Evolutionary conservation across 371 early-diverging fungal genomes (phyloP).

Genomic region (Mortierella sp.): DNA sequence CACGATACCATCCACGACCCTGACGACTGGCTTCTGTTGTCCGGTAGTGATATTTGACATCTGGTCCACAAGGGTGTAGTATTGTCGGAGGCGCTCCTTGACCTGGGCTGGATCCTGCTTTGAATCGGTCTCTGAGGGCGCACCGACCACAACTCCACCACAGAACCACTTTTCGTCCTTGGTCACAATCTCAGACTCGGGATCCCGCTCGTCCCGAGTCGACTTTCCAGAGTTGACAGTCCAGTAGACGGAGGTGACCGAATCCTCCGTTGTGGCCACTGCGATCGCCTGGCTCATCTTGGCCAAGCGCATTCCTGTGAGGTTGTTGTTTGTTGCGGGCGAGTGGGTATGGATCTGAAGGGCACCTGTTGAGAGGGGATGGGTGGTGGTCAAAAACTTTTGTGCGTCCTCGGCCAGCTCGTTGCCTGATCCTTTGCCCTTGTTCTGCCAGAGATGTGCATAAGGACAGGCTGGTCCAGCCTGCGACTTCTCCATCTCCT

Average conservation of each 20-base stretch:
- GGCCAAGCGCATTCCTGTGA: conserved; percentile 36
- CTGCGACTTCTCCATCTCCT: conserved; percentile 58
- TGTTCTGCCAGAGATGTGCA: conserved; percentile 73
- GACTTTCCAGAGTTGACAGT: conserved; percentile 42
- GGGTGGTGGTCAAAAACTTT: conserved; percentile 35
- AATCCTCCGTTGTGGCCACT: not conserved
- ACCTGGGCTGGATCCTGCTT: conserved; percentile 10
- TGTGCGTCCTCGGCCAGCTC: conserved; percentile 39
- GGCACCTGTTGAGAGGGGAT: conserved; percentile 42
- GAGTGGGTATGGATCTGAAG: conserved; percentile 39
- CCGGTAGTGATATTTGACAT: conserved; percentile 11
- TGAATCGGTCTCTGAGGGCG: not conserved
- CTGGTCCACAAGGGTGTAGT: conserved; percentile 34
- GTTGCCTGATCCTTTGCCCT: conserved; percentile 56
- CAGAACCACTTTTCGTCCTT: conserved; percentile 55
- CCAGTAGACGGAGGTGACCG: conserved; percentile 40
- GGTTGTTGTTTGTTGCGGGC: conserved; percentile 35
- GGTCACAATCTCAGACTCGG: conserved; percentile 46
- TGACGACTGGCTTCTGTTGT: conserved; percentile 54
- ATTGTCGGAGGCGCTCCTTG: conserved; percentile 37
- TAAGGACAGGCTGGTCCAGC: conserved; percentile 67
- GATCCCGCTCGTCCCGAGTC: conserved; percentile 28
- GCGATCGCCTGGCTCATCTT: conserved; percentile 36
- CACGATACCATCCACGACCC: conserved; percentile 61
- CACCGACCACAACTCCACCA: conserved; percentile 31